These are phyloP conservation scores for Helicocarpus griseus DNA, from an alignment of 2,329 filamentous ascomycete genomes.

Conservation along the genomic window DNA sequence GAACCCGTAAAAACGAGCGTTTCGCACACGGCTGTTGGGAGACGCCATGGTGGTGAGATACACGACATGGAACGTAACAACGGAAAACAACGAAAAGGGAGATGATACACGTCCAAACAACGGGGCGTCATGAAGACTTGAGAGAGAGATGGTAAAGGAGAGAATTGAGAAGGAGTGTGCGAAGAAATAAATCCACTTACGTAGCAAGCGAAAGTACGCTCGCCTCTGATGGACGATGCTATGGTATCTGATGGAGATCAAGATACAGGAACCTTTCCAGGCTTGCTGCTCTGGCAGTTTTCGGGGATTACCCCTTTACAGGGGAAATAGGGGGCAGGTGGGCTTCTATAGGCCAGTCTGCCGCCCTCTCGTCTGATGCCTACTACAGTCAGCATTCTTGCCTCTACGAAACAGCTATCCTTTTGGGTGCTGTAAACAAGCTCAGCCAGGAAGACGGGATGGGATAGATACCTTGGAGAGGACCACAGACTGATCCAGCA, in stretches of 20 bases:
- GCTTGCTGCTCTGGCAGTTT: background rate
- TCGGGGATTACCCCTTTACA: background rate
- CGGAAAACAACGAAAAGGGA: background rate
- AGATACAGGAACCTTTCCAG: background rate
- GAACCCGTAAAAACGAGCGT: conserved; percentile 12
- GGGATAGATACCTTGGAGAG: background rate
- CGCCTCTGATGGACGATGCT: background rate
- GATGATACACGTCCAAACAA: background rate
- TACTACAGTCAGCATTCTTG: background rate
- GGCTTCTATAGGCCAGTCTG: background rate
- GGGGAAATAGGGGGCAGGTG: background rate
- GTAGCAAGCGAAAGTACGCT: background rate
- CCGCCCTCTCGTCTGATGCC: background rate
- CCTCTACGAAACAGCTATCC: background rate
- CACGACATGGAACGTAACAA: background rate
- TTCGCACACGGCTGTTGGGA: conserved; percentile 3
- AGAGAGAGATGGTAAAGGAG: background rate
- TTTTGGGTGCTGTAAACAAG: background rate
- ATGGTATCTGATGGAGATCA: background rate
- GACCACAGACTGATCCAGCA: background rate
- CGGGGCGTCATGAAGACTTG: background rate
- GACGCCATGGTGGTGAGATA: conserved; percentile 7
- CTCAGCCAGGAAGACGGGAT: background rate
- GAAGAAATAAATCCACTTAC: background rate
- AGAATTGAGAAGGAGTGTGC: background rate